Percentiles rank a stretch among this genome's conserved stretches.
Evolutionary conservation across 805 yeast genomes (phyloP).

Genomic region (Candida pseudoglaebosa): DNA sequence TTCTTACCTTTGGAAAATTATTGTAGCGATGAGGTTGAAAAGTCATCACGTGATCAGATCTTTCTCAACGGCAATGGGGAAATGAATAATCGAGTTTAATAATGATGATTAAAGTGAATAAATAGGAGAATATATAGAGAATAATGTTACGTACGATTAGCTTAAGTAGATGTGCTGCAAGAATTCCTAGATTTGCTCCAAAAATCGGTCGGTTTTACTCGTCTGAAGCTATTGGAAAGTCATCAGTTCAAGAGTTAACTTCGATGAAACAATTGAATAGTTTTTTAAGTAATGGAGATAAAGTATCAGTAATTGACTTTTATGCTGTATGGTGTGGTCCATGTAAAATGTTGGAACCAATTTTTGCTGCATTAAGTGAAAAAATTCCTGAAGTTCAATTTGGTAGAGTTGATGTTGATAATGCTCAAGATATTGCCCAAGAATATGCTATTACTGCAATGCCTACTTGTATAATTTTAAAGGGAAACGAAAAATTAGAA

Average conservation of each 20-base stretch:
- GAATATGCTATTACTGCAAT: slow-evolving; percentile 64
- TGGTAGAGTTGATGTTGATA: slow-evolving; percentile 70
- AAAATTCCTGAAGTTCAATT: slow-evolving; percentile 50
- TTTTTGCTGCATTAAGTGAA: slow-evolving; percentile 30
- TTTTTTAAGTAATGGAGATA: slow-evolving; percentile 18
- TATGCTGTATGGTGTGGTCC: slow-evolving; percentile 47
- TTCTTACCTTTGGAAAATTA: not conserved
- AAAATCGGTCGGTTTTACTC: not conserved
- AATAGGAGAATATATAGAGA: slow-evolving; percentile 1
- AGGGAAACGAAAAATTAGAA: slow-evolving; percentile 54
- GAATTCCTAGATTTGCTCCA: not conserved
- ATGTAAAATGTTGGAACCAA: slow-evolving; percentile 39
- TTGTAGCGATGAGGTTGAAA: slow-evolving; percentile 9
- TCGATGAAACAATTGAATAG: slow-evolving; percentile 23
- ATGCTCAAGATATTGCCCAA: slow-evolving; percentile 53
- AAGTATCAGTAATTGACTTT: slow-evolving; percentile 34
- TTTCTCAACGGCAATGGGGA: too few relatives aligned
- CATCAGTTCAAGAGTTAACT: slow-evolving; percentile 28
- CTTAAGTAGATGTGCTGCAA: not conserved
- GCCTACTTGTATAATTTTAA: slow-evolving; percentile 69
- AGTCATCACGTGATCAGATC: too few relatives aligned
- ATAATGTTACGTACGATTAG: not conserved
- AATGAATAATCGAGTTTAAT: too few relatives aligned
- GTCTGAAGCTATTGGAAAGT: too few relatives aligned
- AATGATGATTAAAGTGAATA: too few relatives aligned